Evolutionary conservation across 805 yeast genomes (phyloP).

Genomic region (Candida glaebosa): DNA sequence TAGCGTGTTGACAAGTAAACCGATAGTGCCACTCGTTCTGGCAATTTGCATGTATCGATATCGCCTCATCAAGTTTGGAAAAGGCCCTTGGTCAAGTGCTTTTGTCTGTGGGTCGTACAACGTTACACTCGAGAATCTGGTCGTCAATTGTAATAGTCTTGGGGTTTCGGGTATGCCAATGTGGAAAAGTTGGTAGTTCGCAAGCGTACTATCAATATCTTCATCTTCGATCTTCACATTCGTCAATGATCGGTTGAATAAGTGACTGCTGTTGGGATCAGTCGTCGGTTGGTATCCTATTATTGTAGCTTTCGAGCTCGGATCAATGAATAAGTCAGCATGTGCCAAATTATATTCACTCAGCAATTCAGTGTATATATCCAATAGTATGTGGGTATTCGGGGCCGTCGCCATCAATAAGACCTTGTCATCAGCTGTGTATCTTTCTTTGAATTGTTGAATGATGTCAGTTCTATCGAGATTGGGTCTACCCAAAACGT

Average conservation of each 20-base stretch:
- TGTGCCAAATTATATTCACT: constrained; percentile 26
- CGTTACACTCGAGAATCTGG: constrained; percentile 58
- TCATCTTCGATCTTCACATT: constrained; percentile 14
- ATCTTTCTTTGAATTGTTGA: constrained; percentile 38
- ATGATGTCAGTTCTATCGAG: constrained; percentile 42
- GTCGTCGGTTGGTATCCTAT: constrained; percentile 36
- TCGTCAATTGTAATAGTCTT: constrained; percentile 67
- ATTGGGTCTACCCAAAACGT: constrained; percentile 71
- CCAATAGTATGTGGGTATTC: constrained; percentile 44
- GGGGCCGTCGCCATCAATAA: constrained; percentile 77
- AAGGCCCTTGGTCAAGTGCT: constrained; percentile 52
- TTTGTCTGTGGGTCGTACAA: constrained; percentile 43
- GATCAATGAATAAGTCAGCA: constrained; percentile 29
- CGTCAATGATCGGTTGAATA: constrained; percentile 14
- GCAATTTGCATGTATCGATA: constrained; percentile 86
- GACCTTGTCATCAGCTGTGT: constrained; percentile 39
- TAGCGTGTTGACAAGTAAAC: constrained; percentile 84
- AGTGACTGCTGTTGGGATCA: constrained; percentile 1
- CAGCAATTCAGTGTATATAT: constrained; percentile 33
- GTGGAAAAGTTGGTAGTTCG: constrained; percentile 62
- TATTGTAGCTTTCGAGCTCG: constrained; percentile 31
- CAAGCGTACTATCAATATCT: constrained; percentile 20
- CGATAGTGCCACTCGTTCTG: constrained; percentile 87
- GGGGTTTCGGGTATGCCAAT: constrained; percentile 76
- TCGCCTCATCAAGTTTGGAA: constrained; percentile 76